A percentile compares a stretch with the other conserved stretches of the same genome.
Evolutionary conservation across 495 filamentous ascomycete genomes (phyloP).

Genomic region (Penicillium paradoxum): DNA sequence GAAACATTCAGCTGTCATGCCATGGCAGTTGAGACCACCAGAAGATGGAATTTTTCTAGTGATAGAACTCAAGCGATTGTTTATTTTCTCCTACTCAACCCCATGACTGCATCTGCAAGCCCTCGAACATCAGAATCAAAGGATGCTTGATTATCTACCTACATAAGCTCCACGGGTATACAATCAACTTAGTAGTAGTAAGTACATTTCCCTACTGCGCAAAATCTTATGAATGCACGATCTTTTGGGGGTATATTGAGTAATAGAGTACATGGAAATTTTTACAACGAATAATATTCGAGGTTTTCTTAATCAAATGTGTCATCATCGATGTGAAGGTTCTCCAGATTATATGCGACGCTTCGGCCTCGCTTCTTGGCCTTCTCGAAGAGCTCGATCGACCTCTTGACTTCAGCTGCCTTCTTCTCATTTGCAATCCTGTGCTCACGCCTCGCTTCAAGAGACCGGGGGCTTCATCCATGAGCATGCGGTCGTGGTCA

Average conservation of each 20-base stretch:
- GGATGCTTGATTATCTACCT: too few species aligned
- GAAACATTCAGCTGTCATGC: background rate
- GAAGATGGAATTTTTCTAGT: background rate
- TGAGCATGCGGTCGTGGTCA: constrained; percentile 19
- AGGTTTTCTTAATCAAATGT: constrained; percentile 19
- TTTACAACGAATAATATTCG: background rate
- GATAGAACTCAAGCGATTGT: too few species aligned
- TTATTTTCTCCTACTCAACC: too few species aligned
- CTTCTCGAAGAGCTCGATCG: constrained; percentile 34
- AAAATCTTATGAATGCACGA: too few species aligned
- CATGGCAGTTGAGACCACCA: background rate
- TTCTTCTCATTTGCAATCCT: constrained; percentile 34
- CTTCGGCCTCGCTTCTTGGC: constrained; percentile 31
- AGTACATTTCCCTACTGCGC: too few species aligned
- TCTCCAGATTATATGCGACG: constrained; percentile 30
- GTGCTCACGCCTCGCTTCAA: constrained; percentile 29
- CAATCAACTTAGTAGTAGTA: too few species aligned
- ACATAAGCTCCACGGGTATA: too few species aligned
- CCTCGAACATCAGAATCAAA: too few species aligned
- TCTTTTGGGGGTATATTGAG: constrained; percentile 1
- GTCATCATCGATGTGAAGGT: constrained; percentile 30
- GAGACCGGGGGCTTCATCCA: constrained; percentile 20
- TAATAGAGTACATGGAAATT: background rate
- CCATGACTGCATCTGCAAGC: too few species aligned
- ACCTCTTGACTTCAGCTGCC: constrained; percentile 26